Percentiles rank a stretch among this genome's conserved stretches.
Conservation (phyloP, 306 rosid genomes). For the Lagenaria siceraria region DNA sequence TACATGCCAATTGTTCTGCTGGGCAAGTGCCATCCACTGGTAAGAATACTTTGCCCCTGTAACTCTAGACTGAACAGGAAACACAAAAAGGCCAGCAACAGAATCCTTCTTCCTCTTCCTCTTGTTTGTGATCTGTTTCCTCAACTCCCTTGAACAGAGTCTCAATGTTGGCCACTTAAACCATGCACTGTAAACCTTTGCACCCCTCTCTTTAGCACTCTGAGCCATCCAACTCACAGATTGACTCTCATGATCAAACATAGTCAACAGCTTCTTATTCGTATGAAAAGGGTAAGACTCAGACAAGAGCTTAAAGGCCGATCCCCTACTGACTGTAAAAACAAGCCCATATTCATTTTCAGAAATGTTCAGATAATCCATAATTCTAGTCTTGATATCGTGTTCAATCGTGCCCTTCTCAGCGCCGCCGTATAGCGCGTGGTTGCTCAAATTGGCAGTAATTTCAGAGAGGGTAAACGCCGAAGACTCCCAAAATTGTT, state of each 20-base stretch:
- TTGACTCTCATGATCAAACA: conserved; percentile 99
- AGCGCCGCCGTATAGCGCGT: conserved; percentile 87
- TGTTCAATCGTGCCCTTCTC: conserved; percentile 78
- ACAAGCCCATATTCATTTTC: conserved; percentile 95
- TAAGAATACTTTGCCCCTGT: conserved; percentile 97
- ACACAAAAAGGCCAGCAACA: conserved; percentile 82
- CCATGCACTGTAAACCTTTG: conserved; percentile 84
- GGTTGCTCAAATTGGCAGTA: conserved; percentile 90
- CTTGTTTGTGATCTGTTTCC: conserved; percentile 75
- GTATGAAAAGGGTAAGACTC: conserved; percentile 93
- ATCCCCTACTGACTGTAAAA: conserved; percentile 93
- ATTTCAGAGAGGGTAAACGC: conserved; percentile 86
- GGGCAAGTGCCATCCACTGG: conserved; percentile 99
- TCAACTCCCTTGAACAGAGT: conserved; percentile 84
- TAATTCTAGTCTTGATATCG: conserved; percentile 71
- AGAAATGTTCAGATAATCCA: conserved; percentile 87
- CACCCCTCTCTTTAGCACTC: conserved; percentile 85
- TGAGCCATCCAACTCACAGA: conserved; percentile 97
- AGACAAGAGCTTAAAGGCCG: conserved; percentile 81
- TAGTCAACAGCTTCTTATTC: conserved; percentile 80
- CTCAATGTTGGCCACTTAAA: conserved; percentile 96
- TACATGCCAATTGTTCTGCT: conserved; percentile 98
- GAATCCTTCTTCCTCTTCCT: conserved; percentile 89
- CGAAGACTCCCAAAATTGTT: conserved; percentile 77
- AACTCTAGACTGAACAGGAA: conserved; percentile 96